Evolutionary conservation across 352 stramenopile genomes (phyloP), one percentile per base, ranked within the genome.

Genomic region (Globisporangium nunn): DNA sequence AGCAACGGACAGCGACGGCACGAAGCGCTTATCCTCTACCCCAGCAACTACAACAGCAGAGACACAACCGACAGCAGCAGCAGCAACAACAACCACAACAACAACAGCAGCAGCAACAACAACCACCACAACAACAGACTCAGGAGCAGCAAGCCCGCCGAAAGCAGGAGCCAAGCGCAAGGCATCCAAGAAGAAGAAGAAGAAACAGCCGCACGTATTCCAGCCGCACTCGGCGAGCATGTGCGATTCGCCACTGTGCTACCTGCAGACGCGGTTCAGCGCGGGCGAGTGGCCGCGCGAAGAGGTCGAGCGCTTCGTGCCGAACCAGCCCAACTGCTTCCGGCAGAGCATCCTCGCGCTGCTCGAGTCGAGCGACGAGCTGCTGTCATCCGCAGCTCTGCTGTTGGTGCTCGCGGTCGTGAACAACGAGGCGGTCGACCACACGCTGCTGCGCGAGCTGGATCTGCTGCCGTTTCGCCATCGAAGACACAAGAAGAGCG

Each of bases 201-300:
- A 57, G 52, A 53, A 58, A 44, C 30, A 40, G 40, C 37, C 59
- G 57, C 28, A 63, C 70, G 59, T 78, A 40, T 91, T 91, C 52
- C 74, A 70, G 40, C 68, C 75, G 0, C 82, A 92, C 61, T 84
- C 80, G 4, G 29, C 58, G 33, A 71, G 48, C 0, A 58, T 67
- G 37, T 90, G 79, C 54, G 68, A 87, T 31, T 87, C 80, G 29
- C 75, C 77, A 2, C 61, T 90, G 18, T 92, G 82, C 56, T 92
- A 92, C 56, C 53, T 92, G 33, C 76, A 92, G 61, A 92, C 80
- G 7, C 78, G 82, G 0, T 92, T 87, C 61, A 73, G 59, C 29
- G 79, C 84, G 48, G 85, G 85, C 31, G 82, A 93, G 50, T 95
- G 85, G 85, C 81, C 85, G 2, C 47, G 83, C 10, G 70, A 86